Evolutionary conservation across 306 rosid species (phyloP), one percentile per base, ranked within the genome.

Genomic region (Cucumis melo): DNA sequence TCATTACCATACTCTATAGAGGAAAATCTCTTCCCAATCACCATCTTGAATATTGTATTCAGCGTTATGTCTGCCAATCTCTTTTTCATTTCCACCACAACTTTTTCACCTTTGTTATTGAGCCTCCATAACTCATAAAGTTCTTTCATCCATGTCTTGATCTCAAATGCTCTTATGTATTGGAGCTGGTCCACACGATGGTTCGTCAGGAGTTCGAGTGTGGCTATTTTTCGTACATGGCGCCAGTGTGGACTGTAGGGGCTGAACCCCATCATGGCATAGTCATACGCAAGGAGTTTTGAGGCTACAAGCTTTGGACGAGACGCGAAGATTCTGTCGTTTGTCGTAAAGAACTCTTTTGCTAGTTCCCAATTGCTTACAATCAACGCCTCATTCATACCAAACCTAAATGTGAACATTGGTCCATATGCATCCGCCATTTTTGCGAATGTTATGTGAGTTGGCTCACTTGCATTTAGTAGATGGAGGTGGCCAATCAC

Each of bases 11-110:
- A 1, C 6, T 10, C 53, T 17, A 46, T 12, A 7, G 83, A 77
- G 0, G 85, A 82, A 15, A 81, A 78, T 5, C 83, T 79, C 53
- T 88, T 85, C n/a, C 90, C 92, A 0, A 83, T 88, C 73, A 90
- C 95, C 84, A 90, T 85, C 74, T 88, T 83, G 54, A 85, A 86
- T 68, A 86, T 90, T 23, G 84, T 79, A 48, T 90, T 83, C 1
- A 90, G 78, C 5, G 86, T 83, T 77, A 86, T 14, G 32, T 88
- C 88, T 51, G 78, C 85, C 0, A 88, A 68, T 88, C 95, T 84
- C 0, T 56, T 64, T 8, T 64, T 85, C 16, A 90, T 51, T 2
- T 86, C 67, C 42, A 61, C 41, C 82, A 76, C 78, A 77, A 81
- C 57, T 60, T 72, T 75, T 42, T 78, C 85, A 75, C 79, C 84